Conservation (phyloP, 2,329 filamentous ascomycete genomes). For the Botrytis cinerea region DNA sequence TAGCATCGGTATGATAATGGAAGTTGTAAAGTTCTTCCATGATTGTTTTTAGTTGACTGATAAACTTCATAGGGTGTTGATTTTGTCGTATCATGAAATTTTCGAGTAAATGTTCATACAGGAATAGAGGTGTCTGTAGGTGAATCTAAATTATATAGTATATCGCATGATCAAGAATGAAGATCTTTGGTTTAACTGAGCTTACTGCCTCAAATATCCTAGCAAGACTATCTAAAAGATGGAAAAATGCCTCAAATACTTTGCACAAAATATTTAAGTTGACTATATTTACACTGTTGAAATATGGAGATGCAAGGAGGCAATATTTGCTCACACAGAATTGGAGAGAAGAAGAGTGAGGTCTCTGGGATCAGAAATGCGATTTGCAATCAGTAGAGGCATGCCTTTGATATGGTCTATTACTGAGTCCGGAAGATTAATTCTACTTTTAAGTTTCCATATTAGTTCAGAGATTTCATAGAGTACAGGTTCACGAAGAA, state of each 20-base stretch:
- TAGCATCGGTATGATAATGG: too few species aligned
- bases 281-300: accelerated
- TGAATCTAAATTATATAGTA: not conserved
- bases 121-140: too few species aligned
- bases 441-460: not conserved
- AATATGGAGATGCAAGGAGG: not conserved
- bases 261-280: too few species aligned
- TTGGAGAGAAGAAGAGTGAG: not conserved
- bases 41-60: too few species aligned
- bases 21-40: too few species aligned
- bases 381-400: not conserved
- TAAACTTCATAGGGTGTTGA: too few species aligned
- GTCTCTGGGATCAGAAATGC: not conserved
- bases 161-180: not conserved
- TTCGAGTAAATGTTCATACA: too few species aligned
- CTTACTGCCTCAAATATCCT: not conserved
- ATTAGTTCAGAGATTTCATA: accelerated
- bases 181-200: not conserved
- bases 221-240: not conserved
- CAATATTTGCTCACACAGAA: accelerated
- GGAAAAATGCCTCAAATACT: not conserved
- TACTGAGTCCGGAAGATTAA: not conserved
- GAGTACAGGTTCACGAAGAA: not conserved
- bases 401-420: not conserved
- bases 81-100: too few species aligned